Percentiles rank a stretch among this genome's conserved stretches.
phyloP scores from a whole-genome alignment of 140 eudicot species.

The Anethum foeniculum region DNA sequence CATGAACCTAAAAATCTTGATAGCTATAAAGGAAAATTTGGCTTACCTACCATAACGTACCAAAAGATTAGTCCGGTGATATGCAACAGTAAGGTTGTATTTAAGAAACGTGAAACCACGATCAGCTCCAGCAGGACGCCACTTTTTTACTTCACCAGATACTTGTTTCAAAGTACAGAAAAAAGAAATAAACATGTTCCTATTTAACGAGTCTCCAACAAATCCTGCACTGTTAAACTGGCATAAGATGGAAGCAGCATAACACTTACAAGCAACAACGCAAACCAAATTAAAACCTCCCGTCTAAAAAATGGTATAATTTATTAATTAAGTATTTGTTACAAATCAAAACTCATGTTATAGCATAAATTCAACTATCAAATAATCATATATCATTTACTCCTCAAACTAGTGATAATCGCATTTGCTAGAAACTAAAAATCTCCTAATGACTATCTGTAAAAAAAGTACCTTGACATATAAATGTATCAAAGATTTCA shows the following conservation, averaged over 20 bases:
- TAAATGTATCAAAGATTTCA: too few species aligned
- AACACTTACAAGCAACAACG: not conserved
- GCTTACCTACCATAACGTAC: conserved; percentile 99
- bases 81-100: conserved; percentile 87
- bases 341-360: too few species aligned
- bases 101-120: conserved; percentile 82
- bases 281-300: not conserved
- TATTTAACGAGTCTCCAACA: conserved; percentile 93
- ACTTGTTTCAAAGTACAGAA: conserved; percentile 68
- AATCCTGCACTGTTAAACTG: conserved; percentile 74
- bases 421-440: too few species aligned
- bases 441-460: too few species aligned
- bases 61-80: conserved; percentile 91
- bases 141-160: conserved; percentile 67
- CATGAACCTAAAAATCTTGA: not conserved
- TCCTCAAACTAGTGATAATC: not conserved
- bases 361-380: not conserved
- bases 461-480: too few species aligned
- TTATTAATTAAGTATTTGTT: too few species aligned
- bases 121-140: conserved; percentile 97
- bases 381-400: not conserved
- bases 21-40: conserved; percentile 8
- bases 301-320: not conserved
- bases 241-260: conserved; percentile 30
- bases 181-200: conserved; percentile 96